A percentile compares a stretch with the other conserved stretches of the same genome.
Evolutionary conservation across 768 basidiomycete genomes (phyloP).

Genomic region (Mycena vitilis): DNA sequence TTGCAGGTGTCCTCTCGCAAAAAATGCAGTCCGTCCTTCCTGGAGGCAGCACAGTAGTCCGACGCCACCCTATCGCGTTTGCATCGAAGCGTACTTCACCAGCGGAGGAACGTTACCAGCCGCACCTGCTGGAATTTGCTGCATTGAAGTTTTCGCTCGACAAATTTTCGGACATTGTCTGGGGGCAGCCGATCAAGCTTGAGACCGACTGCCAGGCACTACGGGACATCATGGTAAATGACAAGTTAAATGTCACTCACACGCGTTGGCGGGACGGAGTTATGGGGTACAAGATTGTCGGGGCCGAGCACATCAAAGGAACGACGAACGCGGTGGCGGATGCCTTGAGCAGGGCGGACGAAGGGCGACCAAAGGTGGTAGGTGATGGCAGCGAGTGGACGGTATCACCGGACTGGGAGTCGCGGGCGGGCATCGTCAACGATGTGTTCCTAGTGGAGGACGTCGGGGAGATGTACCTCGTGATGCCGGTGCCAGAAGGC

Average conservation of each 20-base stretch:
- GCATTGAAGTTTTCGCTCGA: conserved; percentile 31
- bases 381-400: conserved; percentile 35
- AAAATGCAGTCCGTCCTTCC: conserved; percentile 24
- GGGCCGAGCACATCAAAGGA: conserved; percentile 39
- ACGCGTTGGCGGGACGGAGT: conserved; percentile 45
- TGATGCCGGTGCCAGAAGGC: no score
- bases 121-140: conserved; percentile 49
- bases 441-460: conserved; percentile 17
- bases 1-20: conserved; percentile 44
- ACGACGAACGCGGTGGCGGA: conserved; percentile 38
- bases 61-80: conserved; percentile 46
- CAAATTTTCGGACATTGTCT: conserved; percentile 38
- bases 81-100: conserved; percentile 49
- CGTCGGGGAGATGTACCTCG: no score
- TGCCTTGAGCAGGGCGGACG: conserved; percentile 35
- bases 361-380: conserved; percentile 1
- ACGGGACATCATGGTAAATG: conserved; percentile 38
- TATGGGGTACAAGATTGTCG: conserved; percentile 37
- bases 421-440: conserved; percentile 26
- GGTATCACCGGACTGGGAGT: conserved; percentile 43
- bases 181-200: conserved; percentile 39
- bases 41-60: conserved; percentile 25
- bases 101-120: conserved; percentile 45
- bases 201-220: conserved; percentile 38
- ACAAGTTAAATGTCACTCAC: conserved; percentile 39